Evolutionary conservation across 495 filamentous ascomycete genomes (phyloP).

Genomic region (Eremomyces bilateralis): DNA sequence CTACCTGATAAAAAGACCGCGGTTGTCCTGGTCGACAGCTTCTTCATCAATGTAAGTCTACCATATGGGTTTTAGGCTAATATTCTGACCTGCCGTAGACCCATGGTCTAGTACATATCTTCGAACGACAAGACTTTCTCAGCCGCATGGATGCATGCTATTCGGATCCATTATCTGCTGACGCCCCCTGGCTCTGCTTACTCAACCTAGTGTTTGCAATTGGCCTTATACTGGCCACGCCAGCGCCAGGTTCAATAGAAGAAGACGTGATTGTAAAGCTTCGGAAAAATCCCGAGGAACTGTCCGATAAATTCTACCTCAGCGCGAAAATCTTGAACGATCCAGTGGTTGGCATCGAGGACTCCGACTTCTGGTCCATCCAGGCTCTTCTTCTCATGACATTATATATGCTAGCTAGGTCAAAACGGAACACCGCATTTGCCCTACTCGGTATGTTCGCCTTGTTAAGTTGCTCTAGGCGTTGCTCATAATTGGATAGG

Average conservation of each 20-base stretch:
- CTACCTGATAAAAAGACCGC: constrained; percentile 33
- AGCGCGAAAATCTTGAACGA: constrained; percentile 33
- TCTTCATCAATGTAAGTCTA: constrained; percentile 33
- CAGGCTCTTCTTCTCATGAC: constrained; percentile 39
- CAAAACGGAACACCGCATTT: constrained; percentile 36
- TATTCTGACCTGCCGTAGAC: constrained; percentile 19
- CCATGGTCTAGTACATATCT: constrained; percentile 32
- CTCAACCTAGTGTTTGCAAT: constrained; percentile 36
- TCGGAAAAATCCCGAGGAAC: constrained; percentile 22
- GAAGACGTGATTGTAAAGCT: constrained; percentile 29
- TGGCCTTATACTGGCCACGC: constrained; percentile 34
- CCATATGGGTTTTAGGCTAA: not conserved
- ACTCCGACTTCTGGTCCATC: constrained; percentile 39
- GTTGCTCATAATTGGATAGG: constrained; percentile 16
- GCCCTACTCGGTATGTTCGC: constrained; percentile 27
- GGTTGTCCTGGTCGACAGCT: constrained; percentile 31
- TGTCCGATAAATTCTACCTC: constrained; percentile 36
- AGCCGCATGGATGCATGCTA: constrained; percentile 29
- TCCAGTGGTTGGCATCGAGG: constrained; percentile 33
- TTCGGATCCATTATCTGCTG: constrained; percentile 26
- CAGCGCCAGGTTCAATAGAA: constrained; percentile 24
- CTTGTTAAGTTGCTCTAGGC: not conserved
- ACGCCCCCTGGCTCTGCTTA: constrained; percentile 29
- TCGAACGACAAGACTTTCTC: constrained; percentile 28
- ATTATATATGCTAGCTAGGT: constrained; percentile 33